Base-by-base conservation (phyloP, 768 basidiomycete species). In the Harrya chromipes region DNA sequence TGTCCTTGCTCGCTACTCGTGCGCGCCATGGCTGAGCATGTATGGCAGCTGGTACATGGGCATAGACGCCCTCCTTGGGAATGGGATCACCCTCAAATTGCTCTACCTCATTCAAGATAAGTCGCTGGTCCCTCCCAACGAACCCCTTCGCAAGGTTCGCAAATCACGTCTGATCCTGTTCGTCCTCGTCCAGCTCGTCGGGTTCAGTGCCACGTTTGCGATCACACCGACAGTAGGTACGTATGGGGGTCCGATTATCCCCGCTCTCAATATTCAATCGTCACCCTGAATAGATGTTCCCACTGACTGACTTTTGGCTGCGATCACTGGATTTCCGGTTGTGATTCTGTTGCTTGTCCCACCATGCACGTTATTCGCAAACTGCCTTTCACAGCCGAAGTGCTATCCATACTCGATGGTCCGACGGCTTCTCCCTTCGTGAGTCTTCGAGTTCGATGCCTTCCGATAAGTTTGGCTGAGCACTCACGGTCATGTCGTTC, bases 291-390 rank as follows among this genome's bases (percentile, higher is more conserved):
- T 13, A 33, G 6, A 16, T 4, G 14, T 4, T 14, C 16, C 6
- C 29, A 29, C 33, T 33, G 6, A 33, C 6, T 7, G 33, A 50
- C 63, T 4, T 31, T 7, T 36, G 85, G 93, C 89, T 36, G 92
- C 91, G 4, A 92, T 95, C 50, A n/a, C n/a, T n/a, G 91, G 86
- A 1, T 97, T 97, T 65, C 92, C 94, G 0, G 76, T 95, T 43
- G 81, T 97, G 59, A 94, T 95, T 60, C 79, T 90, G 64, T 67
- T 90, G 34, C 76, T 97, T 13, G 75, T 95, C 20, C 94, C 94
- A 0, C 53, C 94, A 76, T 81, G 21, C 71, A 76, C 49, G 56
- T 89, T n/a, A 75, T 95, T 13, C 91, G 94, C 0, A 74, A 74
- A 17, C 68, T 94, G 37, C 77, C 85, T 0, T 94, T 97, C 64